Evolutionary conservation across 2,329 filamentous ascomycete genomes (phyloP).

Genomic region (Claviceps sp.): DNA sequence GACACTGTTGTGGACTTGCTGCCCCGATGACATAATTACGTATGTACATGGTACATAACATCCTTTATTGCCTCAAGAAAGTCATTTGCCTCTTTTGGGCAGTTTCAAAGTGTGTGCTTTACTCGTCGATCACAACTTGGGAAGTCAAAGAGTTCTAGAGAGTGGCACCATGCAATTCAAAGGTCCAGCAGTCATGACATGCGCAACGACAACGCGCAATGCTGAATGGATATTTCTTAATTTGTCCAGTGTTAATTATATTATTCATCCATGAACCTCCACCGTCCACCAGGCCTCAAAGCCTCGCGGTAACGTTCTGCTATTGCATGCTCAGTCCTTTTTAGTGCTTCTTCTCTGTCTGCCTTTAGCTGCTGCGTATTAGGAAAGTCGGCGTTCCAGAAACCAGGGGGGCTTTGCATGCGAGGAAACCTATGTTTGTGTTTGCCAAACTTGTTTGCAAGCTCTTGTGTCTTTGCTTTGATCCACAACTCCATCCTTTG

Average conservation of each 20-base stretch:
- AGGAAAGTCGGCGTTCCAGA: conserved; percentile 84
- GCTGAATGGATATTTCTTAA: not conserved
- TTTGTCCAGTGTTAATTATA: conserved; percentile 17
- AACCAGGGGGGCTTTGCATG: conserved; percentile 65
- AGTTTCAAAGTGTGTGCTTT: too few relatives aligned
- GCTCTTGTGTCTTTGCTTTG: conserved; percentile 58
- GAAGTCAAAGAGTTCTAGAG: not conserved
- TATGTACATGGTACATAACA: not conserved
- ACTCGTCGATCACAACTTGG: not conserved
- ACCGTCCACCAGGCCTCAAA: conserved; percentile 60
- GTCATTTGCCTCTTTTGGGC: too few relatives aligned
- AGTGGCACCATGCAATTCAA: not conserved
- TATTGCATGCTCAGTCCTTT: conserved; percentile 49
- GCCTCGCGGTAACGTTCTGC: conserved; percentile 70
- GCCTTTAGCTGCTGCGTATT: conserved; percentile 65
- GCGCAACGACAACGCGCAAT: not conserved
- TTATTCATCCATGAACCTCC: conserved; percentile 71
- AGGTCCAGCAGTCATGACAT: not conserved
- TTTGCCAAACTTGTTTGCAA: conserved; percentile 64
- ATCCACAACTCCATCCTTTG: conserved; percentile 55
- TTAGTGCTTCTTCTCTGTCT: conserved; percentile 52
- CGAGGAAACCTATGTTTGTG: conserved; percentile 65
- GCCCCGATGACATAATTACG: not conserved
- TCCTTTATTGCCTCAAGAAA: too few relatives aligned
- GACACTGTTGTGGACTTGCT: not conserved